Percentiles rank a stretch among this genome's conserved stretches.
Evolutionary conservation across 441 rosid genomes (phyloP).

Genomic region (Jatropha multifida): DNA sequence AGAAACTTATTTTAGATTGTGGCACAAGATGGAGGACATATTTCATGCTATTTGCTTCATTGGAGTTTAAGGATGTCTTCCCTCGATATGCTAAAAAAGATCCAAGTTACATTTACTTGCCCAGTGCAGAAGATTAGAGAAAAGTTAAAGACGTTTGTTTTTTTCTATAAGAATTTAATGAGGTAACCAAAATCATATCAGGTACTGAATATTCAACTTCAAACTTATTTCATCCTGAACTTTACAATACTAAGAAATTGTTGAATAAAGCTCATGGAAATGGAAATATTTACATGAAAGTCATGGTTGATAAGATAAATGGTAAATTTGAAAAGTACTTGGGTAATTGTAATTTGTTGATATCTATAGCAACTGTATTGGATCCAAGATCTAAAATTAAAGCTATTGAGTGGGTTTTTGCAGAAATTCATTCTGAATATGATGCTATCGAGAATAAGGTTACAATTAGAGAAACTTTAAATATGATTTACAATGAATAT

Average conservation of each 20-base stretch:
- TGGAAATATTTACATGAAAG: too few species aligned
- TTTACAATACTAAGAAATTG: neutral
- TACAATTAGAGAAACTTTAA: too few species aligned
- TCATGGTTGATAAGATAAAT: too few species aligned
- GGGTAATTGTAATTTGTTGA: too few species aligned
- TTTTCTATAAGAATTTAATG: neutral
- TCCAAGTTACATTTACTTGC: neutral
- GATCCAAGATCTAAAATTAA: too few species aligned
- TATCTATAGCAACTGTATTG: too few species aligned
- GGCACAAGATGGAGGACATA: neutral
- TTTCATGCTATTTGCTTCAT: neutral
- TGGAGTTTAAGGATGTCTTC: slow-evolving; percentile 1
- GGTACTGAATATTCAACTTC: neutral
- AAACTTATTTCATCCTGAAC: neutral
- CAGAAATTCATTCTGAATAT: too few species aligned
- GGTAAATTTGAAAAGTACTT: too few species aligned
- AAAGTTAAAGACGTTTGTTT: neutral
- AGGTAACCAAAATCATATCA: neutral
- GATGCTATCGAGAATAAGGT: too few species aligned
- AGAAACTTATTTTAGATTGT: neutral
- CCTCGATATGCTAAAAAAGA: neutral
- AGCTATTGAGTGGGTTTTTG: too few species aligned
- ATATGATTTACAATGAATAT: too few species aligned
- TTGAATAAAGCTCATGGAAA: neutral
- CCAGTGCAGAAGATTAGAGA: neutral